Base-by-base conservation (phyloP, 2,329 filamentous ascomycete species). In the Dactylonectria estremocensis region DNA sequence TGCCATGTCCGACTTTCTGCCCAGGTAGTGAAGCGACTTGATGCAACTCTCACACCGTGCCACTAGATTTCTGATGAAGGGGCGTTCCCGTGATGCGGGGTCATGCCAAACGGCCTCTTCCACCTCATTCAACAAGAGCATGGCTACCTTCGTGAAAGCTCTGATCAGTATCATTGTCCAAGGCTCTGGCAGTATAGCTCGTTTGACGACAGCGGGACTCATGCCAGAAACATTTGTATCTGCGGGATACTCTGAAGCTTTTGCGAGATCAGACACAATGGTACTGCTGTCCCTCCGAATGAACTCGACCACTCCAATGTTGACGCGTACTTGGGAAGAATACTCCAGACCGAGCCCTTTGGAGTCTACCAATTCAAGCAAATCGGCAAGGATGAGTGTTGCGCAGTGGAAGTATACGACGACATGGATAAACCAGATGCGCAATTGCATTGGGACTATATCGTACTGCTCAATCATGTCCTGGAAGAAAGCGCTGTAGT, bases 361-460 rank as follows among this genome's bases (percentile, higher is more conserved):
- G 37, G 80, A 78, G 60, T 89, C 87, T 18, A 89, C 82, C 33
- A 81, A 76, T 50, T 87, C 84, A 13, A 90, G 78, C 3, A 86
- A 74, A 63, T 90, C 88, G 37, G 87, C 86, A 4, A 90, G 77
- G 31, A 90, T 79, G 50, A 90, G 82, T 0, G 83, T 82, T 3
- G 84, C 88, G 3, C 90, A 83, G 69, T 89, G 86, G 85, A 87
- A 90, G 70, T 90, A 88, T 0, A 84, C 86, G 1, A 84, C 80
- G 28, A 90, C 82, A 58, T 87, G 85, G 16, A 88, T 82, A 67
- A 89, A 89, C 88, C 88, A 90, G 45, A 87, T 87, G 71, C 88
- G 87, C 4, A 90, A 83, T 14, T 85, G 85, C 16, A 83, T 72
- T 2, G 87, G 86, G 0, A 90, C 81, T 1, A 76, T 72, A 31